A percentile compares a stretch with the other conserved stretches of the same genome.
phyloP scores from a whole-genome alignment of 179 eudicot genomes.

The Dionaea muscipula region DNA sequence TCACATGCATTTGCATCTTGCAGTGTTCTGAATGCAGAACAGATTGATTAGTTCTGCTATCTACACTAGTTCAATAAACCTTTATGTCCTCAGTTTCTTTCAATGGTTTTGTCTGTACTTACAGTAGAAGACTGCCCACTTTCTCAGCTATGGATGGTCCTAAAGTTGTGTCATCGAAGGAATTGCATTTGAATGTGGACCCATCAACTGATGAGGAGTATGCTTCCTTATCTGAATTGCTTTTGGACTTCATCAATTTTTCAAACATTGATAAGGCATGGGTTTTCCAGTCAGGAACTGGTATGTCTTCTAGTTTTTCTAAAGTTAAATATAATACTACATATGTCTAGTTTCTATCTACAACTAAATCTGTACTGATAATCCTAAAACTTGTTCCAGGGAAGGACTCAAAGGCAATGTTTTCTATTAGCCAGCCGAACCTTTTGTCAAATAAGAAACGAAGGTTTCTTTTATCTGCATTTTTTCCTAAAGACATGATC shows the following conservation, averaged over 20 bases:
- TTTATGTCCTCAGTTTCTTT: no score
- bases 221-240: slow-evolving; percentile 45
- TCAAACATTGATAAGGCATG: slow-evolving; percentile 61
- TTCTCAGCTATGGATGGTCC: slow-evolving; percentile 36
- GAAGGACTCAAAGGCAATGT: slow-evolving; percentile 52
- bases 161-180: slow-evolving; percentile 26
- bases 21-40: no score
- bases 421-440: slow-evolving; percentile 63
- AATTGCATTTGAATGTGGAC: slow-evolving; percentile 31
- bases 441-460: slow-evolving; percentile 66
- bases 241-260: slow-evolving; percentile 41
- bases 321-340: neutral
- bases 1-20: no score
- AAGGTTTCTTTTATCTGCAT: slow-evolving; percentile 45
- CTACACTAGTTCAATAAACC: no score
- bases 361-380: neutral
- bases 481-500: slow-evolving; percentile 29
- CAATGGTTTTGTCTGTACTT: no score
- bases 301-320: slow-evolving; percentile 18
- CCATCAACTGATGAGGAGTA: slow-evolving; percentile 44
- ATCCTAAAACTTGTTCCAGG: slow-evolving; percentile 24
- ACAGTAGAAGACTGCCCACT: slow-evolving; percentile 19
- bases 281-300: slow-evolving; percentile 45
- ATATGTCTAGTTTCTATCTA: neutral
- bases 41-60: no score